These are phyloP conservation scores for Microdochium nivale DNA, from an alignment of 2,329 filamentous ascomycete species.

Conservation along the genomic window DNA sequence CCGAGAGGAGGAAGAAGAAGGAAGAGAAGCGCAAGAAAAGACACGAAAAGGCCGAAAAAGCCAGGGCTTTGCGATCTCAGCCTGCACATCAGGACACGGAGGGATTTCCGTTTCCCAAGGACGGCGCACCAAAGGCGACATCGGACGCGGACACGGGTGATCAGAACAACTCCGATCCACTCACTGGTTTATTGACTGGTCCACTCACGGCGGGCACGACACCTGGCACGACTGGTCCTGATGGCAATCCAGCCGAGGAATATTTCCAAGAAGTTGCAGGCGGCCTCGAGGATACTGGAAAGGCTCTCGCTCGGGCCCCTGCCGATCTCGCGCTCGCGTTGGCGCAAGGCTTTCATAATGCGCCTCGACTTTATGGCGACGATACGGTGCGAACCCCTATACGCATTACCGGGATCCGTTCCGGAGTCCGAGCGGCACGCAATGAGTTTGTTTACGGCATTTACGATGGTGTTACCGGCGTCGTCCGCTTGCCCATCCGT, in stretches of 20 bases:
- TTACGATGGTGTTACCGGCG: constrained; percentile 56
- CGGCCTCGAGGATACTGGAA: constrained; percentile 40
- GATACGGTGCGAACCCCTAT: constrained; percentile 56
- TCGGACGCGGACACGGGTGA: constrained; percentile 1
- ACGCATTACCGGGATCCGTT: constrained; percentile 56
- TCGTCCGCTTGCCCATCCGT: constrained; percentile 49
- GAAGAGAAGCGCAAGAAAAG: constrained; percentile 16
- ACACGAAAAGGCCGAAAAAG: constrained; percentile 5
- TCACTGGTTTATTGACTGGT: neutral
- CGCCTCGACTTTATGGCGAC: constrained; percentile 61
- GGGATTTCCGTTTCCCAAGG: constrained; percentile 11
- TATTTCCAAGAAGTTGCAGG: constrained; percentile 41
- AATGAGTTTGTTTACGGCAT: constrained; percentile 55
- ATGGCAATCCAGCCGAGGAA: constrained; percentile 24
- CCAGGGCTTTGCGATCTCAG: constrained; percentile 8
- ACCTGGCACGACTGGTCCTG: constrained; percentile 15
- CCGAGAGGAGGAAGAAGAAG: constrained; percentile 38
- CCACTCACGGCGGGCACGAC: constrained; percentile 9
- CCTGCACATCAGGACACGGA: constrained; percentile 7
- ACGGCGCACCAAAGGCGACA: constrained; percentile 2
- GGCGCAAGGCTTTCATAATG: constrained; percentile 64
- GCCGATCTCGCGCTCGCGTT: constrained; percentile 53
- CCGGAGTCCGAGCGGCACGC: constrained; percentile 52
- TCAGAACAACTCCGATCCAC: neutral
- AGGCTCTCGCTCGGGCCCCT: constrained; percentile 46